Base-by-base conservation (phyloP, 2,329 filamentous ascomycete species). In the Waltergamsia citrina region DNA sequence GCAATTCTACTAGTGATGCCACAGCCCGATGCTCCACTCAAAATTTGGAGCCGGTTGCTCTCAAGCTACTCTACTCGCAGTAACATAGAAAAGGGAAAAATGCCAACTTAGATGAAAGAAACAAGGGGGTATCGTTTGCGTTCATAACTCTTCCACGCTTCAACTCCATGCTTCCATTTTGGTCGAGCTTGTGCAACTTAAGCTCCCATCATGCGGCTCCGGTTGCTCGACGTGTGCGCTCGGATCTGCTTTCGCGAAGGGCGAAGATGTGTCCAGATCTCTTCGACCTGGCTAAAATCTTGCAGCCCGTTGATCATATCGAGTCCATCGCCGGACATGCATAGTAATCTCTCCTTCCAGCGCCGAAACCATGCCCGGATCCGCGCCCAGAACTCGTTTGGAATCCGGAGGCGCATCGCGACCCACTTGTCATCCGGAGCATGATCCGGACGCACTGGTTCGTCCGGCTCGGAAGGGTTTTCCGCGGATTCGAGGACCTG, bases 381-480 rank as follows among this genome's bases (percentile, higher is more conserved):
- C 14, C 75, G 56, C 28, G 65, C 63, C 19, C 62, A 54, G 41
- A 74, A 65, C 43, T 81, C 73, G 44, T 80, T 65, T 17, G 65
- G 62, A 26, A 81, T 72, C 43, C 64, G 67, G 32, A 81, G 56
- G 29, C 69, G 57, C 29, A 68, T 61, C 0, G 71, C 77, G 23
- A 72, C 71, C 59, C 64, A 78, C 46, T 74, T 74, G 15, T 74
- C 61, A 17, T 69, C 56, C 0, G 77, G 77, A 30, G 62, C 65
- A 41, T 75, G 63, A 33, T 69, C 66, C 12, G 57, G 54, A 12
- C 69, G 67, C 20, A 78, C 49, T 10, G 66, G 51, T 12, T 52
- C 51, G 7, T 68, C 60, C 2, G 56, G 47, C 33, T 57, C 46
- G n/a, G 49, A 43, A 10, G 44, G 38, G 7, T 69, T 48, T 3